Percentiles rank a stretch among this genome's conserved stretches.
Conservation (phyloP, 768 basidiomycete genomes). For the Hirschioporus abietinus region DNA sequence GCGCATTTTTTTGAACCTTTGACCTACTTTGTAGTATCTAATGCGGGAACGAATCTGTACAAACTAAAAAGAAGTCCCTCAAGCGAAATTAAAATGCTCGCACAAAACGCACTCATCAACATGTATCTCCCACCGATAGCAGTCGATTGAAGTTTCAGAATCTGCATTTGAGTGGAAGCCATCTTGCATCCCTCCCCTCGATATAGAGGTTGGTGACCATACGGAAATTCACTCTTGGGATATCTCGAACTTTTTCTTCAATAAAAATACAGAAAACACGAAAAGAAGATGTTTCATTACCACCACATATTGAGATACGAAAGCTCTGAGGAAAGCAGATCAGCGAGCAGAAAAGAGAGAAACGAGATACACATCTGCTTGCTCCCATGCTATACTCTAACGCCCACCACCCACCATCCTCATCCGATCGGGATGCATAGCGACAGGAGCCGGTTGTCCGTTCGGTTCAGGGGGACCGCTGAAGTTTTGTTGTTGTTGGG, state of each 20-base stretch:
- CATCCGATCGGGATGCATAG: constrained; percentile 81
- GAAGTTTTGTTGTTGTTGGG: constrained; percentile 24
- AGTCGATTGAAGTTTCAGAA: too few species aligned
- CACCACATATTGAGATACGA: background rate
- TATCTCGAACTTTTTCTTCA: too few species aligned
- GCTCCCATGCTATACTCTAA: background rate
- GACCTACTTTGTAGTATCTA: too few species aligned
- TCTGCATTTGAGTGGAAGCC: too few species aligned
- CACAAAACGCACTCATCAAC: too few species aligned
- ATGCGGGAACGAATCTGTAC: too few species aligned
- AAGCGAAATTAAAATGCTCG: too few species aligned
- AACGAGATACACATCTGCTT: background rate
- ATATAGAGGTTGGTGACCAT: too few species aligned
- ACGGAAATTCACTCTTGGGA: too few species aligned
- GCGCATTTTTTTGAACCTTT: background rate
- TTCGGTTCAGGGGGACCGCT: constrained; percentile 25
- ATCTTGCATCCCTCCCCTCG: too few species aligned
- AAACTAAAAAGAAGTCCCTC: too few species aligned
- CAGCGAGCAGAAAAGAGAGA: background rate
- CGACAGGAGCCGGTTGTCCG: constrained; percentile 34
- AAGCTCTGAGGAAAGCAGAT: background rate
- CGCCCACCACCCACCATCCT: constrained; percentile 60
- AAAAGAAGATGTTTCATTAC: background rate
- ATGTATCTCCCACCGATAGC: too few species aligned
- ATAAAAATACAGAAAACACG: background rate